Conservation (phyloP, 202 grass and related monocot genomes). For the Miscanthus sacchariflorus region DNA sequence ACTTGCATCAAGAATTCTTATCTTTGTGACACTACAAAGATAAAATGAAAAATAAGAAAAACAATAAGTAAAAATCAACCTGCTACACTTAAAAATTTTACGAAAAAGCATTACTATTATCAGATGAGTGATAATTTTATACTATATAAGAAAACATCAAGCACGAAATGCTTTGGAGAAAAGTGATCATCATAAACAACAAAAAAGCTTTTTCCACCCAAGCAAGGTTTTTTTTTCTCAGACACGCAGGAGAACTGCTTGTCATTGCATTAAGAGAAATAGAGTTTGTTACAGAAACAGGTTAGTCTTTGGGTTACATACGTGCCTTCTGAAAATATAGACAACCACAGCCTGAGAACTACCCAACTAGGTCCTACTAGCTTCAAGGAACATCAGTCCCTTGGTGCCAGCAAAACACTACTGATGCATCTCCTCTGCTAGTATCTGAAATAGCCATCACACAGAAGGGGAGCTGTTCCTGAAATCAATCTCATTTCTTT, state of each 20-base stretch:
- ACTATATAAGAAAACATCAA: constrained; percentile 1
- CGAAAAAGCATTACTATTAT: background rate
- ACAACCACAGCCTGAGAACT: background rate
- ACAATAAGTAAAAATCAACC: background rate
- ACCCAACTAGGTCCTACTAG: background rate
- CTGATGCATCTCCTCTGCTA: background rate
- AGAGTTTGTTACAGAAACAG: background rate
- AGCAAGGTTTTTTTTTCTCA: background rate
- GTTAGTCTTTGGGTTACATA: background rate
- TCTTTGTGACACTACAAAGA: constrained; percentile 84
- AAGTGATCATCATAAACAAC: background rate
- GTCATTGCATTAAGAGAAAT: background rate
- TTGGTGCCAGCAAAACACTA: background rate
- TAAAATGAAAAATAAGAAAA: constrained; percentile 35
- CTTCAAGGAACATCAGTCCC: background rate
- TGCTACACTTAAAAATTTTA: background rate
- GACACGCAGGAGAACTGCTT: background rate
- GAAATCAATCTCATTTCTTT: background rate
- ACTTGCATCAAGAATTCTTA: constrained; percentile 97
- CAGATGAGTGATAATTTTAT: background rate
- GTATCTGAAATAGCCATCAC: background rate
- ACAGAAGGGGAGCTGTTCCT: background rate
- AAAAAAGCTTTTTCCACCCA: background rate
- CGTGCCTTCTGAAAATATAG: background rate
- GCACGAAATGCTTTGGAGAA: background rate